These are phyloP conservation scores for Casaregolazyma lundiana DNA, from an alignment of 1,139 yeast species.

Conservation along the genomic window DNA sequence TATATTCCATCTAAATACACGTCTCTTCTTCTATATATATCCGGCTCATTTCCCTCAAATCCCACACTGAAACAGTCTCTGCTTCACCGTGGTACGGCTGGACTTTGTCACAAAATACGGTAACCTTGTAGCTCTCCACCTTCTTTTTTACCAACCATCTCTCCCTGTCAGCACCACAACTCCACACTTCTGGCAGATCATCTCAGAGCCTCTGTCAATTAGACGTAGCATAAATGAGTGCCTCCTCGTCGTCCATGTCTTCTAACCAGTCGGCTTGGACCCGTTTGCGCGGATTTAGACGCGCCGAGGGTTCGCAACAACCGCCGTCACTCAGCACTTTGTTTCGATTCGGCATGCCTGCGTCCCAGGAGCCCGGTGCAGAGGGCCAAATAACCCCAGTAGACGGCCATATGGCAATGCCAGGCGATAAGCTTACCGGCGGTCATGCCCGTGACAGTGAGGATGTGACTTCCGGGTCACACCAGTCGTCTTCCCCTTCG, in stretches of 20 bases:
- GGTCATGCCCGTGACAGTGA: neutral
- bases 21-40: neutral
- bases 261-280: constrained; percentile 5
- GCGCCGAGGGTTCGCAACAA: neutral
- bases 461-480: constrained; percentile 3
- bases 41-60: neutral
- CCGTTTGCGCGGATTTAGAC: constrained; percentile 4
- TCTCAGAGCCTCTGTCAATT: neutral
- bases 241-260: constrained; percentile 3
- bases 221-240: constrained; percentile 3
- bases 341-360: constrained; percentile 1
- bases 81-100: neutral
- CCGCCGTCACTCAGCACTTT: constrained; percentile 5
- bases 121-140: neutral
- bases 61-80: neutral
- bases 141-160: neutral
- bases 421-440: constrained; percentile 2
- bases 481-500: neutral
- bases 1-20: neutral
- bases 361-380: neutral
- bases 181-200: neutral
- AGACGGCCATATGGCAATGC: constrained; percentile 3
- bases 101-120: neutral
- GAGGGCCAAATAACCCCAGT: constrained; percentile 7
- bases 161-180: neutral